Evolutionary conservation across 2,329 filamentous ascomycete species (phyloP), one percentile per base, ranked within the genome.

Genomic region (Calonectria honghensis): DNA sequence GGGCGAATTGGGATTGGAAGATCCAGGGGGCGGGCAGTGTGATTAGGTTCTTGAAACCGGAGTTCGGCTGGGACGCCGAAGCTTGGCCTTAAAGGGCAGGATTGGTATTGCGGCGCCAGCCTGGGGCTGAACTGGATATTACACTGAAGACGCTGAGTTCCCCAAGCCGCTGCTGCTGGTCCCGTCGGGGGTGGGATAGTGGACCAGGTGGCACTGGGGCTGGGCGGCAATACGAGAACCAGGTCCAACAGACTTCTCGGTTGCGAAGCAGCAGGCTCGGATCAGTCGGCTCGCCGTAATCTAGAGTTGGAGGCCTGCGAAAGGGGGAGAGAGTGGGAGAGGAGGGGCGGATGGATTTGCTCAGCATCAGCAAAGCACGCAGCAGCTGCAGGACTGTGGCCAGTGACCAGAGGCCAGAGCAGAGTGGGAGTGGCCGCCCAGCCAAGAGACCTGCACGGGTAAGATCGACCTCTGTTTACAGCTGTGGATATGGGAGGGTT

Each of bases 221-320:
- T 27, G 57, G 57, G 57, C 57, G 35, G 57, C 57, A 61, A 41
- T 70, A 65, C 68, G 68, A 65, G 57, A 52, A 29, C 14, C 20
- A 51, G 32, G 31, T 45, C 29, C 37, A 61, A 51, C 52, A 27
- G 39, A 48, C 67, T 41, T 63, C 57, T 63, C 57, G 57, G 57
- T 39, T 63, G 57, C 57, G 20, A 63, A 63, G n/a, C n/a, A 63
- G 57, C n/a, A 41, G 32, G 32, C 39, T 31, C 67, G 67, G 67
- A 69, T 61, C 27, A 35, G 67, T 69, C 67, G 67, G 67, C 67
- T 50, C 45, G 45, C 54, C 67, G 67, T 63, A 69, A 61, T 61
- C 20, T 51, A 45, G 39, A 31, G 39, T 63, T 63, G 67, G 67
- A 69, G 67, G 54, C 67, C 67, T 61, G 52, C 67, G 39, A 63